Base-by-base conservation (phyloP, 2,329 filamentous ascomycete genomes). In the Aspergillus spinulosporus region DNA sequence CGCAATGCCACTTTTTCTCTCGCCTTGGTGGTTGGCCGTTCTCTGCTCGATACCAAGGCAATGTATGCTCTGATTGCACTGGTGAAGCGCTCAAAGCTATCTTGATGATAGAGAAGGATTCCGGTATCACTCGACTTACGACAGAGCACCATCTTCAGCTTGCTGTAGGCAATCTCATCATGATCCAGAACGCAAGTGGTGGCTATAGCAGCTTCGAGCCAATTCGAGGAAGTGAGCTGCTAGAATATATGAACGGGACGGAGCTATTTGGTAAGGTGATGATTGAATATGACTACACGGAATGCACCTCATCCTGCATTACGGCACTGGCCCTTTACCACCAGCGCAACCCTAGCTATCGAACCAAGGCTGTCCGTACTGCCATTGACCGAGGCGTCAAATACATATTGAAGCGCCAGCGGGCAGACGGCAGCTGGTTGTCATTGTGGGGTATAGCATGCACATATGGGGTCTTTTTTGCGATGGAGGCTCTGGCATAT, bases 251-350 rank as follows among this genome's bases (percentile, higher is more conserved):
- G 28, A 60, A 60, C 14, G 52, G 48, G 3, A 49, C 58, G 1
- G 56, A 60, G n/a, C 32, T 60, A 1, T 60, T 58, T 15, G 58
- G 49, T 1, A 56, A 47, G 4, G 54, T 60, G 3, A 58, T 60
- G 59, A 40, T 54, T 3, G 59, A 59, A 37, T 54, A 60, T 12
- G 46, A 53, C 5, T 60, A 58, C 28, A 39, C 40, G 0, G 59
- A 60, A 14, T 60, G 56, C n/a, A 60, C 59, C 1, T 49, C 46
- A 1, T 54, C 59, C 1, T 49, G 49, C 1, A 31, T 59, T 8
- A 54, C 47, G 0, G 53, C 53, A 0, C 11, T 60, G 43, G 37
- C 34, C 1, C 28, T 59, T 1, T 60, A 56, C n/a, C 26, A 26
- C 6, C 28, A 15, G 4, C 49, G 52, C 2, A 52, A 44, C 14